Percentiles rank a stretch among this genome's conserved stretches.
phyloP scores from a whole-genome alignment of 2,329 filamentous ascomycete species.

The Trichoderma cornu-damae region DNA sequence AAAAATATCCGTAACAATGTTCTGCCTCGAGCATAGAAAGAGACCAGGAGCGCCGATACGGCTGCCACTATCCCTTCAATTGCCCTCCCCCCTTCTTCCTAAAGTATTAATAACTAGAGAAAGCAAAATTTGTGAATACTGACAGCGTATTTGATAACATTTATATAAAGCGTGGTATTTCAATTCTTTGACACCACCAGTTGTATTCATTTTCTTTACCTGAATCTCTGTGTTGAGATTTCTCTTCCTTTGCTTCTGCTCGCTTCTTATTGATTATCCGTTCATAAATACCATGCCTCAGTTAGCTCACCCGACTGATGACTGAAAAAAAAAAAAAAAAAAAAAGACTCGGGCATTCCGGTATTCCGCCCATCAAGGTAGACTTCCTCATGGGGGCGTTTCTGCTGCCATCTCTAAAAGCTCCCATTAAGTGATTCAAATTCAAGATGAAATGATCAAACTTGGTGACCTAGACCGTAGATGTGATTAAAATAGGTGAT shows the following conservation, averaged over 20 bases:
- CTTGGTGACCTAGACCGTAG: background rate
- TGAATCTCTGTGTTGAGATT: too few species aligned
- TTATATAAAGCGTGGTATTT: too few species aligned
- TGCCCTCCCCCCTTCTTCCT: too few species aligned
- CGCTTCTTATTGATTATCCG: background rate
- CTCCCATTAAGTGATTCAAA: constrained; percentile 15
- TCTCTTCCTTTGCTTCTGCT: background rate
- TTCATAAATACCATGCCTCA: background rate
- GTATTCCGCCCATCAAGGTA: background rate
- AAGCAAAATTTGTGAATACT: too few species aligned
- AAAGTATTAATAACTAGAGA: background rate
- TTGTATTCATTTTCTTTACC: too few species aligned
- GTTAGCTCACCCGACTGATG: background rate
- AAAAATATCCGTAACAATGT: too few species aligned
- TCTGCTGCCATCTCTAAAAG: constrained; percentile 11
- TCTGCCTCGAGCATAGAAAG: background rate
- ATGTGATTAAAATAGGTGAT: background rate
- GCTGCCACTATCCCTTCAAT: background rate
- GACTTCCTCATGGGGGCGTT: constrained; percentile 8
- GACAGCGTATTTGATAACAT: too few species aligned
- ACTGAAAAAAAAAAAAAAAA: too few species aligned
- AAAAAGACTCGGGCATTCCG: background rate
- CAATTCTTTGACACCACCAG: too few species aligned
- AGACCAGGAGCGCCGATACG: background rate
- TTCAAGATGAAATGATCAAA: constrained; percentile 14